phyloP scores from a whole-genome alignment of 202 grass and related monocot species.

The Schoenoplectus tabernaemontani region DNA sequence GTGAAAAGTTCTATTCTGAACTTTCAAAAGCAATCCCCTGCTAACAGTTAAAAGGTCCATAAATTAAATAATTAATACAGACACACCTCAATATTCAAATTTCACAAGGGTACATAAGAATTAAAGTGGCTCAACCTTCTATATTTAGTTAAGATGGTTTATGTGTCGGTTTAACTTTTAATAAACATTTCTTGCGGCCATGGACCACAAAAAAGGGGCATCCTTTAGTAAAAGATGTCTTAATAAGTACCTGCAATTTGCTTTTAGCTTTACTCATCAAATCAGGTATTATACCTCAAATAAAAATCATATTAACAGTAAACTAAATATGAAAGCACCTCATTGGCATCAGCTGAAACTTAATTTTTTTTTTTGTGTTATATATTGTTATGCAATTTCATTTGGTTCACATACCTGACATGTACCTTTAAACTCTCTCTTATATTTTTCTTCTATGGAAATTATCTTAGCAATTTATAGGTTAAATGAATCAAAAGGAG shows the following conservation, averaged over 20 bases:
- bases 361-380: neutral
- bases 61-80: too few species aligned
- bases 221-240: constrained; percentile 21
- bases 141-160: constrained; percentile 15
- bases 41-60: neutral
- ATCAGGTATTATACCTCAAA: neutral
- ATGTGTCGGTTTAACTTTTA: constrained; percentile 13
- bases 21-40: neutral
- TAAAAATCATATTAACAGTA: neutral
- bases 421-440: too few species aligned
- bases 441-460: too few species aligned
- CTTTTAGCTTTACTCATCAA: constrained; percentile 18
- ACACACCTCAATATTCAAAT: neutral
- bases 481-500: too few species aligned
- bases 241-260: constrained; percentile 13
- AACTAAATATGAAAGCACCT: neutral
- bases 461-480: too few species aligned
- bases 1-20: neutral
- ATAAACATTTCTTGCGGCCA: neutral
- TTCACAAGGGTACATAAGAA: neutral
- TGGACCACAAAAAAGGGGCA: constrained; percentile 18
- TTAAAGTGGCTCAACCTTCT: neutral
- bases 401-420: too few species aligned
- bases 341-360: neutral
- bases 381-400: too few species aligned